Conservation (phyloP, 2,329 filamentous ascomycete genomes). For the Clonostachys sp. region DNA sequence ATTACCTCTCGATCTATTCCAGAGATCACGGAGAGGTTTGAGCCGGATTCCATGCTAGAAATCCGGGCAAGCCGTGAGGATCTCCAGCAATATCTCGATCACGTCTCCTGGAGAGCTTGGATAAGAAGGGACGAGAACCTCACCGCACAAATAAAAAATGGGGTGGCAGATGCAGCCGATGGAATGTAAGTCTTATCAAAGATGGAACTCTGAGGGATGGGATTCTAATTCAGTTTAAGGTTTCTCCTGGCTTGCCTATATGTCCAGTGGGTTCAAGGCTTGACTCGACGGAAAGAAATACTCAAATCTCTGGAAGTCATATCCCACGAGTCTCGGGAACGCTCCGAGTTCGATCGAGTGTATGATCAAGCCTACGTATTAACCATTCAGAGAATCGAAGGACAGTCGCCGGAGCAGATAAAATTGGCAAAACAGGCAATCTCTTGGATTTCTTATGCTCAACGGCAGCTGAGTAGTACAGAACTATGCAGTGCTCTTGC, state of each 20-base stretch:
- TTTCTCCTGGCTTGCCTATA: conserved; percentile 11
- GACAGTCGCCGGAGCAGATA: conserved; percentile 19
- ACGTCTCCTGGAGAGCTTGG: not conserved
- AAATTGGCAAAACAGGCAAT: conserved; percentile 31
- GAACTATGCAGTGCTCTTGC: conserved; percentile 40
- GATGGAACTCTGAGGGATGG: not conserved
- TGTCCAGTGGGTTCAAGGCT: conserved; percentile 8
- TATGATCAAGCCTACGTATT: conserved; percentile 32
- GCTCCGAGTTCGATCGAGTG: too few species aligned
- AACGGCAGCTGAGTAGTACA: conserved; percentile 17
- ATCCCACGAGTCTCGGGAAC: conserved; percentile 13
- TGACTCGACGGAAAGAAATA: conserved; percentile 21
- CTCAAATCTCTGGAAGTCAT: conserved; percentile 19
- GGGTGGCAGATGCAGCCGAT: not conserved
- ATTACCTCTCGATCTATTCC: conserved; percentile 9
- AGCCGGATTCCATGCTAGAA: not conserved
- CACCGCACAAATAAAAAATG: conserved; percentile 4
- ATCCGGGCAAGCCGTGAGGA: conserved; percentile 7
- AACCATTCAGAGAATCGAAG: conserved; percentile 33
- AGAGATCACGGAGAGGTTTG: conserved; percentile 3
- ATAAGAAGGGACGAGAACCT: not conserved
- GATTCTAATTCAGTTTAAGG: not conserved
- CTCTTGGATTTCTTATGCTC: conserved; percentile 32
- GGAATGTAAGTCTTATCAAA: conserved; percentile 3
- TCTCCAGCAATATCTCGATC: conserved; percentile 5